phyloP scores from a whole-genome alignment of 2,329 filamentous ascomycete genomes.

The Pseudocercospora ulei region DNA sequence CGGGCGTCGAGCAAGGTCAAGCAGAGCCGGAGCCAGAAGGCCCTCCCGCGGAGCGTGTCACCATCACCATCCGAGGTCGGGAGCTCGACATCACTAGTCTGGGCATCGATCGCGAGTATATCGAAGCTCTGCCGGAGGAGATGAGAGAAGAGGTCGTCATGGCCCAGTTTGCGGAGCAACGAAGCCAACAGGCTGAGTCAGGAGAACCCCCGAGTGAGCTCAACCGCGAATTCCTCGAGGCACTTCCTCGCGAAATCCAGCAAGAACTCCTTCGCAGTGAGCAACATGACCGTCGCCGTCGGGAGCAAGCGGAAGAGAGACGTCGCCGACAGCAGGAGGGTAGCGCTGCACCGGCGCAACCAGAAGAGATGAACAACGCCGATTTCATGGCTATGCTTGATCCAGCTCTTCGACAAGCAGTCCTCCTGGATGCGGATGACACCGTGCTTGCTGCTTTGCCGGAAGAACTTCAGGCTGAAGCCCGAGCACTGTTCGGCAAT shows the following conservation, averaged over 20 bases:
- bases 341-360: constrained; percentile 43
- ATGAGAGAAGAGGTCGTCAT: constrained; percentile 93
- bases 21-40: constrained; percentile 43
- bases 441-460: constrained; percentile 76
- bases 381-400: constrained; percentile 88
- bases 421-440: constrained; percentile 84
- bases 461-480: constrained; percentile 76
- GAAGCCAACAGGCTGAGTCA: constrained; percentile 62
- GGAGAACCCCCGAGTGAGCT: constrained; percentile 72
- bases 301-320: constrained; percentile 71
- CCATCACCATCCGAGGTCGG: constrained; percentile 74
- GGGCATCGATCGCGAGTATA: constrained; percentile 87
- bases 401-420: constrained; percentile 70
- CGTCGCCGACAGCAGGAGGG: constrained; percentile 48
- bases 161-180: constrained; percentile 72
- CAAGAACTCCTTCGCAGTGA: constrained; percentile 87
- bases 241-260: constrained; percentile 79
- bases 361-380: constrained; percentile 78
- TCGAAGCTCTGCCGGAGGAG: constrained; percentile 95
- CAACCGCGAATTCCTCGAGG: constrained; percentile 87
- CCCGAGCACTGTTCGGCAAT: constrained; percentile 57
- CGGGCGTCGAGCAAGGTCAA: constrained; percentile 38
- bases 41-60: constrained; percentile 49
- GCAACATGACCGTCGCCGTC: constrained; percentile 73
- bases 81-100: constrained; percentile 88